Conservation (phyloP, 495 filamentous ascomycete genomes). For the Aspergillus indologenus region DNA sequence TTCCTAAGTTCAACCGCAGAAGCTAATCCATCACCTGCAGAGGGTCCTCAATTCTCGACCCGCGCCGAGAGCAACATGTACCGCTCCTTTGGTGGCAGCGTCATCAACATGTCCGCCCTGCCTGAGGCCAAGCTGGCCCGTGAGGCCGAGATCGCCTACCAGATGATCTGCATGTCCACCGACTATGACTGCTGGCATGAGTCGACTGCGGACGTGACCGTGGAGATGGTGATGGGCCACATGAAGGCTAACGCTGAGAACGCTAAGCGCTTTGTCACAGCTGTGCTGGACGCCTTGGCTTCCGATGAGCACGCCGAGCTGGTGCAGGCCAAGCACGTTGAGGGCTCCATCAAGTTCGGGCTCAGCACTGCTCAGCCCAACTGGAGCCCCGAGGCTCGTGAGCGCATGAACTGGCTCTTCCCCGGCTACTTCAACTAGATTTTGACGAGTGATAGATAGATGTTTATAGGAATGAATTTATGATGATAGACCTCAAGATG, state of each 20-base stretch:
- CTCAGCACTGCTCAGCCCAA: slow-evolving; percentile 64
- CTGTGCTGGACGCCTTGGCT: slow-evolving; percentile 80
- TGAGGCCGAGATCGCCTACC: slow-evolving; percentile 94
- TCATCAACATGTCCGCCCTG: slow-evolving; percentile 98
- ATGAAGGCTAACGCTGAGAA: slow-evolving; percentile 92
- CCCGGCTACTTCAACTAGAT: slow-evolving; percentile 47
- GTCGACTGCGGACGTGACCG: slow-evolving; percentile 73
- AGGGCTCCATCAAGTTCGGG: slow-evolving; percentile 57
- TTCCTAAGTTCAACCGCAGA: background rate
- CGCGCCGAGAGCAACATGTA: slow-evolving; percentile 94
- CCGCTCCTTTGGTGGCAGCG: slow-evolving; percentile 81
- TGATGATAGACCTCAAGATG: background rate
- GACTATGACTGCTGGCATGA: slow-evolving; percentile 98
- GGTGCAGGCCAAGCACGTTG: slow-evolving; percentile 65
- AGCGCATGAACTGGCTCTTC: slow-evolving; percentile 76
- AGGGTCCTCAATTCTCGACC: slow-evolving; percentile 97
- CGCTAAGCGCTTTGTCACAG: slow-evolving; percentile 77
- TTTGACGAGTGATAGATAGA: background rate
- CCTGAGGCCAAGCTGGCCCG: slow-evolving; percentile 94
- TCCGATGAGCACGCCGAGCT: slow-evolving; percentile 71
- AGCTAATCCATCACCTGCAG: slow-evolving; percentile 31
- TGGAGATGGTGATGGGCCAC: slow-evolving; percentile 95
- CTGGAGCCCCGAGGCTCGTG: slow-evolving; percentile 58
- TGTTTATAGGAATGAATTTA: background rate
- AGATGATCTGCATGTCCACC: slow-evolving; percentile 98